phyloP scores from a whole-genome alignment of 2,329 filamentous ascomycete genomes.

The Exophiala spinifera region DNA sequence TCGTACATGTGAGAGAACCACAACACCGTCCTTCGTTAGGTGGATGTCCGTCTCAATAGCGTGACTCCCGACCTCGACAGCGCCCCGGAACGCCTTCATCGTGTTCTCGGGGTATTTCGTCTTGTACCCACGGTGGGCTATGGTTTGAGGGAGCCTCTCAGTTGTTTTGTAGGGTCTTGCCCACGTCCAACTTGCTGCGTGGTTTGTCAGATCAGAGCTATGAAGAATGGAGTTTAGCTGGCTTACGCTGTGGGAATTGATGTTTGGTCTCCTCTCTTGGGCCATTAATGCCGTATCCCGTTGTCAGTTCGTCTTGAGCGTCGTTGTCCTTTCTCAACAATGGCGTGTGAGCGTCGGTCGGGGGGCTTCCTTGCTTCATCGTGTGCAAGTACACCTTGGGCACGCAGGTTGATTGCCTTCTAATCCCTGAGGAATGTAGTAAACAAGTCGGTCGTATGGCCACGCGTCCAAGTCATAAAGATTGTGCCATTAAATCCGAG shows the following conservation, averaged over 20 bases:
- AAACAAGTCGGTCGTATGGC: background rate
- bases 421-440: background rate
- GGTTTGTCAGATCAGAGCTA: background rate
- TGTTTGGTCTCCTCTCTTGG: background rate
- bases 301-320: background rate
- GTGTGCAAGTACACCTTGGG: background rate
- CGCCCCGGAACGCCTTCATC: slow-evolving; percentile 71
- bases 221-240: background rate
- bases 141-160: slow-evolving; percentile 35
- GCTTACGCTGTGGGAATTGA: background rate
- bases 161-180: slow-evolving; percentile 25
- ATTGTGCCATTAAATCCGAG: background rate
- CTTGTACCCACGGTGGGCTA: slow-evolving; percentile 55
- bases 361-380: background rate
- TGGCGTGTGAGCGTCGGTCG: background rate
- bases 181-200: slow-evolving; percentile 31
- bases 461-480: background rate
- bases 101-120: slow-evolving; percentile 80
- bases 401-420: background rate
- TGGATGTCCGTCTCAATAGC: slow-evolving; percentile 89
- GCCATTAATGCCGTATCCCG: background rate
- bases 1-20: slow-evolving; percentile 77
- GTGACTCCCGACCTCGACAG: slow-evolving; percentile 70
- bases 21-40: slow-evolving; percentile 74
- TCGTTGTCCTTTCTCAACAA: background rate